These are phyloP conservation scores for Casuarina glauca DNA, from an alignment of 306 rosid genomes.

Conservation along the genomic window DNA sequence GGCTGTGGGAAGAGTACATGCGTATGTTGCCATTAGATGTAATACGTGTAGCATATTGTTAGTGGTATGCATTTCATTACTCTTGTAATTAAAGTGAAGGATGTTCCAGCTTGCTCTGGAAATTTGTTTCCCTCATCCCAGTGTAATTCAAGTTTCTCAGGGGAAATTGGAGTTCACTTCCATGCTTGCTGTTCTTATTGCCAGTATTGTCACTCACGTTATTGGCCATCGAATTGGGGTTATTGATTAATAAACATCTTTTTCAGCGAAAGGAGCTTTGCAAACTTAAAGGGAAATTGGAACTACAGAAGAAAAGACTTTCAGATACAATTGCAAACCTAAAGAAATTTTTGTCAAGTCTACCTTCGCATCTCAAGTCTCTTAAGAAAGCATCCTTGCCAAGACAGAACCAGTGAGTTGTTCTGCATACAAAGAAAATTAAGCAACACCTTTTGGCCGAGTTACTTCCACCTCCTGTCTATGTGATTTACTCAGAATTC, in stretches of 20 bases:
- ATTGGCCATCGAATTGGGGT: neutral
- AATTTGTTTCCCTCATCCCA: neutral
- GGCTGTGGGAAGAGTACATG: constrained; percentile 2
- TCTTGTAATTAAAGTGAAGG: neutral
- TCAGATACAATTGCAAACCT: constrained; percentile 72
- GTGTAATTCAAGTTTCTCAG: neutral
- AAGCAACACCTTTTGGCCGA: constrained; percentile 93
- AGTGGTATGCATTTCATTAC: neutral
- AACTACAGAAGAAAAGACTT: constrained; percentile 71
- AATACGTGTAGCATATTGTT: neutral
- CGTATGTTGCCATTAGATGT: neutral
- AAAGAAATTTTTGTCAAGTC: constrained; percentile 90
- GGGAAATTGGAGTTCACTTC: neutral
- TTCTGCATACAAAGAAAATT: constrained; percentile 72
- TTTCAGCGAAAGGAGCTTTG: constrained; percentile 91
- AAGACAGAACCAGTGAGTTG: constrained; percentile 78
- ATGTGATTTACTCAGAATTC: constrained; percentile 81
- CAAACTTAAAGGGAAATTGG: constrained; percentile 79
- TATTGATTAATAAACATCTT: constrained; percentile 2
- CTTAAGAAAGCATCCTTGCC: constrained; percentile 95
- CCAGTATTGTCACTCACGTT: neutral
- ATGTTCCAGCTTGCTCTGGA: neutral
- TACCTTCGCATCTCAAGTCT: constrained; percentile 92
- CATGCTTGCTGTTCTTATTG: neutral
- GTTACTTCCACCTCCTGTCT: constrained; percentile 90